Conservation (phyloP, 148 eudicot genomes). For the Cornus florida region DNA sequence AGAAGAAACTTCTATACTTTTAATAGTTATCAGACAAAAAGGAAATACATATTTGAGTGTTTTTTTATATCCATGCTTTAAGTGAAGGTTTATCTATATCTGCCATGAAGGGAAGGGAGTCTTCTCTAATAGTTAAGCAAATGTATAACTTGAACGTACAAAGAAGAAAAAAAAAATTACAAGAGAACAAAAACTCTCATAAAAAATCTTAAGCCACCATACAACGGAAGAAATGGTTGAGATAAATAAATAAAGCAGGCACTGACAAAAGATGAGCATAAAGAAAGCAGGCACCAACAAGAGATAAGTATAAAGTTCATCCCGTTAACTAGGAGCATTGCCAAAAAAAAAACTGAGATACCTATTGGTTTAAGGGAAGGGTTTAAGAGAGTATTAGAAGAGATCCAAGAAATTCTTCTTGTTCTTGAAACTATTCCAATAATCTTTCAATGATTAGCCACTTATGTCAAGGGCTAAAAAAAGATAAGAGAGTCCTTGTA, state of each 20-base stretch:
- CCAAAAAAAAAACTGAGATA: neutral
- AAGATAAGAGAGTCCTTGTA: too few species aligned
- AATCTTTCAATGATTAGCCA: too few species aligned
- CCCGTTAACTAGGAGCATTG: neutral
- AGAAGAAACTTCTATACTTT: neutral
- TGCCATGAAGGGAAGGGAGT: neutral
- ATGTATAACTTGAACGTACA: neutral
- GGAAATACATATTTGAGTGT: neutral
- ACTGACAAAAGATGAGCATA: neutral
- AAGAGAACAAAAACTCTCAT: neutral
- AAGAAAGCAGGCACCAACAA: neutral
- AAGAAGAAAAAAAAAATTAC: too few species aligned
- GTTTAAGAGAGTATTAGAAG: too few species aligned
- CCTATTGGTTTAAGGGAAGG: neutral
- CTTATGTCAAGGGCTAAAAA: too few species aligned
- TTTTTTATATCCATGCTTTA: neutral
- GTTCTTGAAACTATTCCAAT: too few species aligned
- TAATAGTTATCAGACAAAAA: neutral
- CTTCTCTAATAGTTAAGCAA: neutral
- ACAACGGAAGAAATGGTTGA: neutral
- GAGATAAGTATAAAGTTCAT: neutral
- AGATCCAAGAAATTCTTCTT: too few species aligned
- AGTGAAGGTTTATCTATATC: neutral
- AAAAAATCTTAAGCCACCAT: neutral
- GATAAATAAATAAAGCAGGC: neutral